Base-by-base conservation (phyloP, 2,329 filamentous ascomycete genomes). In the Metarhizium guizhouense region DNA sequence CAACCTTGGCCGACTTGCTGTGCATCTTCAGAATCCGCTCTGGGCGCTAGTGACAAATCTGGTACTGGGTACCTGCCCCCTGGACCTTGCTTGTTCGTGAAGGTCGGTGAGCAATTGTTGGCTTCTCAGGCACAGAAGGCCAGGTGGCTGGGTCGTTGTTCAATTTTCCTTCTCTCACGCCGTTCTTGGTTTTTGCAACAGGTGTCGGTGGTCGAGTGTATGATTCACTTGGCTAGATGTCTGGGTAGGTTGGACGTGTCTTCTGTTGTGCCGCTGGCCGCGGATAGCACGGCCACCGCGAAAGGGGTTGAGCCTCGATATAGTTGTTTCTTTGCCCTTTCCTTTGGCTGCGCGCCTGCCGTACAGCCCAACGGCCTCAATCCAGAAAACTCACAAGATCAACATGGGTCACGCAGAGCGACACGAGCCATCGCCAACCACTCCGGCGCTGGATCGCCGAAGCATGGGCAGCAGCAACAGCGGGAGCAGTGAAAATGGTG, bases 371-470 rank as follows among this genome's bases (percentile, higher is more conserved):
- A 48, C 51, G 36, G 25, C 40, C 16, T 42, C 10, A 14, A n/a
- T 8, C 13, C 32, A 20, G 30, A 34, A 7, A 10, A 34, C 32
- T 3, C 25, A 25, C 32, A 34, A 11, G 7, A 13, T 32, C 36
- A 51, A 18, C 7, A 56, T 57, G 56, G 56, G 56, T 29, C 47
- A 48, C 54, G 47, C 53, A 5, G 53, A 53, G 51, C 50, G 47
- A 29, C 18, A 42, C 47, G 49, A 51, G 47, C 47, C 47, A 14
- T 55, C 54, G 32, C 34, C 51, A n/a, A 8, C 20, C 49, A 56
- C 29, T 29, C 57, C 59, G 55, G 53, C 54, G 54, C 53, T 59
- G 49, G 52, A 54, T 49, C 59, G 59, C 45, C 61, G 53, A 53
- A 60, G 58, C 56, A 56, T 52, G 7, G 30, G 32, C 32, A 25